Base-by-base conservation (phyloP, 2,329 filamentous ascomycete genomes). In the Chaetoscypha palmicola region DNA sequence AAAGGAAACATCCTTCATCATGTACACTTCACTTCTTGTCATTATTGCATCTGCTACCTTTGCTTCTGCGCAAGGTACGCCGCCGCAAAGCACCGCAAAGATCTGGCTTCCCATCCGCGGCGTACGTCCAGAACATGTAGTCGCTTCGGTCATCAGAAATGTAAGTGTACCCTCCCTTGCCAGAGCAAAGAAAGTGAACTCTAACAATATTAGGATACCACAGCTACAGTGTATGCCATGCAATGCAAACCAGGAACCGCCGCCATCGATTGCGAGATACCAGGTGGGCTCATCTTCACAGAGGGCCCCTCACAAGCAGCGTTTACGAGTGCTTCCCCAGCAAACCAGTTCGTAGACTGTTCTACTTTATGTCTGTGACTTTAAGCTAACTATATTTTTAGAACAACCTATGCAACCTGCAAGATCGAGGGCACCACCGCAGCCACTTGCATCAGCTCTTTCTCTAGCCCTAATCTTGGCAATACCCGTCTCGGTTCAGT, bases 11-110 rank as follows among this genome's bases (percentile, higher is more conserved):
- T 11, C 17, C 20, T 19, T 7, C 17, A 36, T 36, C 33, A 36
- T 36, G 33, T 22, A 22, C 20, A 36, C 33, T 12, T 21, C 33
- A 9, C 2, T 36, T 4, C 8, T n/a, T n/a, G 11, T 21, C 2
- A 8, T 36, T 20, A n/a, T 21, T 20, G 33, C 17, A 21, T 7
- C n/a, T n/a, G 19, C 33, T 11, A 36, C 16, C 20, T 19, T 36
- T 36, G 33, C 33, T 36, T 20, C 33, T 36, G 33, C 33, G 2
- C 33, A 36, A 12, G 22, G 33, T n/a, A 36, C 33, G n/a, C 9
- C 33, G 16, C 11, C 28, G 28, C 33, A 36, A 19, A 36, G 33
- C 33, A 36, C 33, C 20, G 33, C 17, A 16, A 36, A 21, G 12
- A 20, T 36, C 9, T 36, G 33, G 33, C 20, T 36, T 36, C 33